These are phyloP conservation scores for Geotrichum klebahnii DNA, from an alignment of 1,139 yeast species.

Conservation along the genomic window DNA sequence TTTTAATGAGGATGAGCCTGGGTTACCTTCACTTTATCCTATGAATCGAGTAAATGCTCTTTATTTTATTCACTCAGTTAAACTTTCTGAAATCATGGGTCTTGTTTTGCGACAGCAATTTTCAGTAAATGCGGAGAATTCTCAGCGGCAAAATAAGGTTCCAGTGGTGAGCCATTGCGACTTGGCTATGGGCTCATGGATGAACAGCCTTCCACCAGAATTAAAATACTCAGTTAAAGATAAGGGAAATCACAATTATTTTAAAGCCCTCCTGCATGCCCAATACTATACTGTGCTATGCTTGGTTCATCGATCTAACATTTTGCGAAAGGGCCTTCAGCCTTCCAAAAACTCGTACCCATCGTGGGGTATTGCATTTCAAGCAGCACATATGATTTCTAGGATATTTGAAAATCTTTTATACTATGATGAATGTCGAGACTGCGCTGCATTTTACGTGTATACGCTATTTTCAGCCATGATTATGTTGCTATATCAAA, in stretches of 20 bases:
- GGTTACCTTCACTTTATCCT: slow-evolving; percentile 45
- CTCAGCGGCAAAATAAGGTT: slow-evolving; percentile 46
- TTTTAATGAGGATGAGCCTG: slow-evolving; percentile 57
- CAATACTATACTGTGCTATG: slow-evolving; percentile 72
- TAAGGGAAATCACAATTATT: slow-evolving; percentile 48
- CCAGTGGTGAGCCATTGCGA: slow-evolving; percentile 69
- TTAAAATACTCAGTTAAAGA: slow-evolving; percentile 61
- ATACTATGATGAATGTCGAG: slow-evolving; percentile 50
- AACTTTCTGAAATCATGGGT: slow-evolving; percentile 71
- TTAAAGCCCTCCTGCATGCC: slow-evolving; percentile 60
- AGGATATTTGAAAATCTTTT: slow-evolving; percentile 58
- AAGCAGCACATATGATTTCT: slow-evolving; percentile 77
- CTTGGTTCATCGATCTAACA: slow-evolving; percentile 67
- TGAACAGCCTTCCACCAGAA: slow-evolving; percentile 61
- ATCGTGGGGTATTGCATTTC: slow-evolving; percentile 84
- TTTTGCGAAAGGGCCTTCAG: slow-evolving; percentile 41
- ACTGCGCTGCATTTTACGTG: slow-evolving; percentile 56
- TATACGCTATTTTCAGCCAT: slow-evolving; percentile 61
- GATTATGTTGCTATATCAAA: slow-evolving; percentile 70
- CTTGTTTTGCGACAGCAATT: slow-evolving; percentile 68
- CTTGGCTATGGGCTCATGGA: slow-evolving; percentile 76
- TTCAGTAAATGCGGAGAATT: slow-evolving; percentile 61
- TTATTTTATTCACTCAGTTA: slow-evolving; percentile 61
- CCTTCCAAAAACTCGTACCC: slow-evolving; percentile 54
- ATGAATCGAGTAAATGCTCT: slow-evolving; percentile 49